phyloP scores from a whole-genome alignment of 1,139 yeast genomes.

The Blastobotrys buckinghamii region DNA sequence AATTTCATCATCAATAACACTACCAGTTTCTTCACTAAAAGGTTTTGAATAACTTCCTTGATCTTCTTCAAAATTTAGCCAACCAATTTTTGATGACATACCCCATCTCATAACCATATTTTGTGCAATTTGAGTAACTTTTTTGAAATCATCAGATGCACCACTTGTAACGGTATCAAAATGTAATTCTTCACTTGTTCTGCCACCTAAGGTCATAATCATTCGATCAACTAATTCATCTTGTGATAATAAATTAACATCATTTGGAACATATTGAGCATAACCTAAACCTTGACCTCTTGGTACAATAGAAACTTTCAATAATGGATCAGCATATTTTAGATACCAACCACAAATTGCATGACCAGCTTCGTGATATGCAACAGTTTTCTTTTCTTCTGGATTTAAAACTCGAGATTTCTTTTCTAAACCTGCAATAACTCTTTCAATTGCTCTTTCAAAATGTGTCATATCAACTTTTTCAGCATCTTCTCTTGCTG shows the following conservation, averaged over 20 bases:
- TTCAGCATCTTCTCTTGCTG: slow-evolving; percentile 74
- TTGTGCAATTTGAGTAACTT: slow-evolving; percentile 87
- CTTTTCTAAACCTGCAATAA: slow-evolving; percentile 92
- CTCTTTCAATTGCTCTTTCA: slow-evolving; percentile 95
- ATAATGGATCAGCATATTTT: slow-evolving; percentile 81
- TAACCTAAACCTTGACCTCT: slow-evolving; percentile 97
- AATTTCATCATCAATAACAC: slow-evolving; percentile 74
- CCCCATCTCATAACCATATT: slow-evolving; percentile 90
- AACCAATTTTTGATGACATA: slow-evolving; percentile 82
- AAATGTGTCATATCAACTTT: slow-evolving; percentile 70
- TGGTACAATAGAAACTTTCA: slow-evolving; percentile 93
- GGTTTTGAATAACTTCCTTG: slow-evolving; percentile 64
- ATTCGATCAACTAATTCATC: slow-evolving; percentile 79
- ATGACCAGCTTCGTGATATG: slow-evolving; percentile 98
- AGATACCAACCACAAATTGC: slow-evolving; percentile 97
- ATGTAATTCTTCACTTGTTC: slow-evolving; percentile 91
- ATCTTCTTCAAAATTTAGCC: slow-evolving; percentile 68
- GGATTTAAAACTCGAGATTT: slow-evolving; percentile 78
- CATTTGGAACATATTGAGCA: slow-evolving; percentile 95
- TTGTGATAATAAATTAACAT: slow-evolving; percentile 71
- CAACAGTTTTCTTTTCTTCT: slow-evolving; percentile 84
- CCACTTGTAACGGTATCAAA: slow-evolving; percentile 90
- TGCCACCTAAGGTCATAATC: slow-evolving; percentile 96
- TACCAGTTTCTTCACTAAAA: slow-evolving; percentile 82
- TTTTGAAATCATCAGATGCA: slow-evolving; percentile 92